These are phyloP conservation scores for Eimeria brunetti DNA, from an alignment of 169 alveolate genomes.

Conservation along the genomic window DNA sequence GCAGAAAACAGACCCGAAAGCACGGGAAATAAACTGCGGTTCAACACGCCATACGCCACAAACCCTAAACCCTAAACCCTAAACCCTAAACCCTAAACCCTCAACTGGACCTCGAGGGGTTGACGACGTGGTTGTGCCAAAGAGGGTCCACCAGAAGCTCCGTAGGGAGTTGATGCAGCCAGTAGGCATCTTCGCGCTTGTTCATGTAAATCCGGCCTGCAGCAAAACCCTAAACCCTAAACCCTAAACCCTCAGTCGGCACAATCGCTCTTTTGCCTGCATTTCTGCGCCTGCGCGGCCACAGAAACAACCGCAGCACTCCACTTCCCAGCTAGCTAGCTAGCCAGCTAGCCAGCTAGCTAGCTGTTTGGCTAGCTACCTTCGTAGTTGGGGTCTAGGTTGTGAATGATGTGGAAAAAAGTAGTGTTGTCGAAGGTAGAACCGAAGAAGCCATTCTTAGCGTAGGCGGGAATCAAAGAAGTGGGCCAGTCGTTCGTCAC, in stretches of 20 bases:
- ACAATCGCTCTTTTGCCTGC: not conserved
- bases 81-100: not conserved
- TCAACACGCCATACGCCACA: too few species aligned
- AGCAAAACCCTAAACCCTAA: not conserved
- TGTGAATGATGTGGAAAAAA: constrained; percentile 94
- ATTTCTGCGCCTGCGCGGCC: not conserved
- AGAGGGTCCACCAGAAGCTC: constrained; percentile 91
- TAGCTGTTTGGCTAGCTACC: too few species aligned
- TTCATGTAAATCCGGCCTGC: constrained; percentile 58
- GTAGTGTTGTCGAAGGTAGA: constrained; percentile 90
- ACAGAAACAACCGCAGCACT: not conserved
- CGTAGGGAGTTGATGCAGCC: constrained; percentile 90
- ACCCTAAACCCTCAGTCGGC: not conserved
- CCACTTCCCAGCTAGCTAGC: constrained; percentile 83
- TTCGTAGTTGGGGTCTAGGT: constrained; percentile 93
- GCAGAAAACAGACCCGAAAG: too few species aligned
- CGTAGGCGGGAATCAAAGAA: constrained; percentile 86
- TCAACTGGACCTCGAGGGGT: constrained; percentile 88
- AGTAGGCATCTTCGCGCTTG: constrained; percentile 83
- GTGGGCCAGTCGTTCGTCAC: constrained; percentile 96
- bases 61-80: too few species aligned
- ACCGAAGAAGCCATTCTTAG: constrained; percentile 88
- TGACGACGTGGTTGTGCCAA: constrained; percentile 90
- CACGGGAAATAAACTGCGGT: too few species aligned
- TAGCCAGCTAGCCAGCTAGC: too few species aligned